These are phyloP conservation scores for Raphidocelis subcapitata DNA, from an alignment of 139 green algal genomes.

Conservation along the genomic window DNA sequence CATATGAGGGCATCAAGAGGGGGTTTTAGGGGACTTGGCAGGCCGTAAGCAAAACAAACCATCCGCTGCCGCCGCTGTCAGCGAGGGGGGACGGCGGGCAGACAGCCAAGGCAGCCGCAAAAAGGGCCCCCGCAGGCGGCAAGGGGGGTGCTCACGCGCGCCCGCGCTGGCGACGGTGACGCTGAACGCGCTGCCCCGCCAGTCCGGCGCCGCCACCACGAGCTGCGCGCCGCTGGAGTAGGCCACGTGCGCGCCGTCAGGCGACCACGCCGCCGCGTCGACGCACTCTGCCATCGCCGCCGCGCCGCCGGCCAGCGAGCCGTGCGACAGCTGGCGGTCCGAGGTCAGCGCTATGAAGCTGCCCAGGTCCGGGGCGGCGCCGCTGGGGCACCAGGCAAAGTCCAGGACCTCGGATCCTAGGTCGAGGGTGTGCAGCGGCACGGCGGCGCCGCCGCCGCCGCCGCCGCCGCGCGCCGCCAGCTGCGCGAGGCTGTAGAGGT, in stretches of 20 bases:
- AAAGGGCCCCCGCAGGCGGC: too few relatives aligned
- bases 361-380: background rate
- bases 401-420: background rate
- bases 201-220: slow-evolving; percentile 11
- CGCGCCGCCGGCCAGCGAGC: slow-evolving; percentile 3
- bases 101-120: too few relatives aligned
- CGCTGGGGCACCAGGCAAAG: slow-evolving; percentile 15
- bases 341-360: slow-evolving; percentile 14
- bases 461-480: slow-evolving; percentile 1
- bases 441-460: background rate
- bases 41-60: too few relatives aligned
- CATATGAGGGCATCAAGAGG: too few relatives aligned
- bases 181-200: slow-evolving; percentile 6
- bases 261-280: slow-evolving; percentile 16
- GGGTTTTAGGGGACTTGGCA: too few relatives aligned
- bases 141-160: slow-evolving; percentile 23
- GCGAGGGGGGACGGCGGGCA: too few relatives aligned
- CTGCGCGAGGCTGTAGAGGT: slow-evolving; percentile 12
- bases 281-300: slow-evolving; percentile 16
- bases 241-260: slow-evolving; percentile 19
- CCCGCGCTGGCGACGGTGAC: slow-evolving; percentile 10
- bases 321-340: slow-evolving; percentile 6
- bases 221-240: slow-evolving; percentile 14
- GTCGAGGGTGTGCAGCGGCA: slow-evolving; percentile 3
- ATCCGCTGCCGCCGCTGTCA: too few relatives aligned